phyloP scores from a whole-genome alignment of 73 alveolate species.

The Paramecium sonneborni region DNA sequence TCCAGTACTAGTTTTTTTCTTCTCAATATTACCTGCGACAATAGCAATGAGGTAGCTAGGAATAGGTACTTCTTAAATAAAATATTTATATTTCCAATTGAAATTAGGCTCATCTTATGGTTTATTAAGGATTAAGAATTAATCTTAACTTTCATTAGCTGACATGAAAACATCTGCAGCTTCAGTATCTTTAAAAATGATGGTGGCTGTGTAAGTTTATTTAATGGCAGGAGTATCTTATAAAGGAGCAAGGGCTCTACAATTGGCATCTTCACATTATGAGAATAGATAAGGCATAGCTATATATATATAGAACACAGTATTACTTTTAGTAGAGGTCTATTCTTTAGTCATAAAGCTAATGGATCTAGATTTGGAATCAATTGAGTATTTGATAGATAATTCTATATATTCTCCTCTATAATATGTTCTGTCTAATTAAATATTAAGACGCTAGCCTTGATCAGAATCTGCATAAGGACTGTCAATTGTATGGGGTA shows the following conservation, averaged over 20 bases:
- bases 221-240: constrained; percentile 93
- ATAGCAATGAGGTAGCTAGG: constrained; percentile 83
- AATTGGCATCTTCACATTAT: constrained; percentile 85
- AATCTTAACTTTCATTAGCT: constrained; percentile 50
- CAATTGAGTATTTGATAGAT: neutral
- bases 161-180: constrained; percentile 72
- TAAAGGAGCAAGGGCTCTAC: constrained; percentile 89
- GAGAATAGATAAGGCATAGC: constrained; percentile 86
- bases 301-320: neutral
- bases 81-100: neutral
- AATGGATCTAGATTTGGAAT: constrained; percentile 1
- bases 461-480: constrained; percentile 39
- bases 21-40: constrained; percentile 79
- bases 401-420: neutral
- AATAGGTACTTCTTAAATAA: constrained; percentile 63
- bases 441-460: neutral
- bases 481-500: neutral
- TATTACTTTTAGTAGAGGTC: constrained; percentile 26
- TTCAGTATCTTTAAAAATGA: constrained; percentile 51
- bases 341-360: constrained; percentile 30
- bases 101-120: neutral
- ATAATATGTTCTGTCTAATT: neutral
- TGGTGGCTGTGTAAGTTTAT: constrained; percentile 78
- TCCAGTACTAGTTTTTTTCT: constrained; percentile 58
- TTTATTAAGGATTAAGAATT: neutral